Base-by-base conservation (phyloP, 78 protist genomes). In the Guillardia theta region DNA sequence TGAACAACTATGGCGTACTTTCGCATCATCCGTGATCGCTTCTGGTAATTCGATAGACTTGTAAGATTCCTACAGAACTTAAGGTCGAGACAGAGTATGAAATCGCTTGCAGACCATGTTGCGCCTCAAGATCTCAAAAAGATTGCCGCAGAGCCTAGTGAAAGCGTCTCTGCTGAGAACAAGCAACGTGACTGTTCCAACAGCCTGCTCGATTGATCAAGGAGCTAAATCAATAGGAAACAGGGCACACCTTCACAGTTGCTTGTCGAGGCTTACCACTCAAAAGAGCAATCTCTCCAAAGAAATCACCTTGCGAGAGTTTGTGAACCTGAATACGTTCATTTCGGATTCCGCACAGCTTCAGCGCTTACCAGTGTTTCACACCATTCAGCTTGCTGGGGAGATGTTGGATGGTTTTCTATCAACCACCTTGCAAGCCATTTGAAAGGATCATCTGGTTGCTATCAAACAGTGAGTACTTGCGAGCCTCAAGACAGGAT, bases 391-490 rank as follows among this genome's bases (percentile, higher is more conserved):
- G 90, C 90, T 30, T 78, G 39, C 1, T 45, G 18, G 21, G 90
- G 90, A 44, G 39, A 44, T 18, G 90, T 78, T 48, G 93, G 93
- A 41, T 88, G 93, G 9, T 88, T 45, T 41, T 88, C 93, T 15
- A 88, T 45, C 3, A 88, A 27, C 54, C 64, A 88, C 93, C 48
- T n/a, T 27, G 93, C 93, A 18, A 88, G 93, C 93, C 93, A 88
- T 9, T 1, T 48, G 43, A 88, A 48, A 6, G 93, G 93, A 46
- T 88, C 93, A 15, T 45, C 93, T 8, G 93, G 93, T 22, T 45
- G 46, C 5, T 41, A 8, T n/a, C n/a, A n/a, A n/a, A n/a, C n/a
- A n/a, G n/a, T n/a, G n/a, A n/a, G n/a, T n/a, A n/a, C n/a, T n/a
- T n/a, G n/a, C n/a, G n/a, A n/a, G n/a, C n/a, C n/a, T n/a, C n/a